Evolutionary conservation across 2,329 filamentous ascomycete genomes (phyloP), one percentile per base, ranked within the genome.

Genomic region (Diaporthe citri): DNA sequence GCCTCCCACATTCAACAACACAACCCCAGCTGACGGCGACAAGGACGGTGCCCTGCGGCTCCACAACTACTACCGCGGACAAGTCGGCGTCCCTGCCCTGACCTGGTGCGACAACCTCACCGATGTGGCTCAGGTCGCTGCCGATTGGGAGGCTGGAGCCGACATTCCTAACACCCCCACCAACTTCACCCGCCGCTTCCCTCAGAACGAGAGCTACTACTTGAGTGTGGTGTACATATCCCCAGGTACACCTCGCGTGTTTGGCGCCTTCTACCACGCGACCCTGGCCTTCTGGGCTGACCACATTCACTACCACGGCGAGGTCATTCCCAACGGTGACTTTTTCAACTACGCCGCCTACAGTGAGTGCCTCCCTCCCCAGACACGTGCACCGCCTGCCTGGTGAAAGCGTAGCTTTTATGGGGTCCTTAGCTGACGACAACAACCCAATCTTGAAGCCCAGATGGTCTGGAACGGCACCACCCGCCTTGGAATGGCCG

Each of bases 381-480:
- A 31, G 20, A 20, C 22, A n/a, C 41, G 36, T 20, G 17, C 34
- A 36, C 28, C 22, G 12, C 9, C 25, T 64, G 22, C 10, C 43
- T 9, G 8, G 20, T 2, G 12, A 15, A 6, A 2, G 1, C 9
- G 2, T 13, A 17, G 5, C 20, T 51, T 4, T 15, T 3, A 7
- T 52, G n/a, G 3, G 13, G 20, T 4, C 9, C 13, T 17, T 8
- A 10, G 34, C 64, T 69, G 34, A 69, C 25, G 34, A 69, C 25
- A 31, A 3, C 1, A 39, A 55, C 9, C 7, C 20, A 67, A 41
- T 5, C 13, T 41, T 20, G 9, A 41, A 69, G 64, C 64, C 31
- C 64, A 69, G 48, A 69, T 69, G 64, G 36, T 55, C 28, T 69
- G 64, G 64, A 55, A 39, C 9, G 34, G 48, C 34, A 55, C 48